Evolutionary conservation across 192 early-diverging fungal genomes (phyloP).

Genomic region (Polychytrium aggregatum): DNA sequence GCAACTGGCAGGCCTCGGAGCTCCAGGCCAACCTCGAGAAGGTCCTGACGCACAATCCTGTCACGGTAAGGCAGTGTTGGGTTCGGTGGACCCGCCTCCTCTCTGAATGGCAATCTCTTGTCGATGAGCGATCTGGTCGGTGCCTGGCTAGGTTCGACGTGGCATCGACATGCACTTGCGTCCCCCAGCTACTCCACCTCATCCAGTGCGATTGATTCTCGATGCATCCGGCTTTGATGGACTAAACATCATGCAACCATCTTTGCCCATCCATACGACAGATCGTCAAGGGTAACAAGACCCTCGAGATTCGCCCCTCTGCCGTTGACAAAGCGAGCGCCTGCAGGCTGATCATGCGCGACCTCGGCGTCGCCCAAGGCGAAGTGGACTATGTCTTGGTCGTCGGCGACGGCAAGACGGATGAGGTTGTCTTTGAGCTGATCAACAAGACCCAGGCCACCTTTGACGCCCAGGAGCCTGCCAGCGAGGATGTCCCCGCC

Average conservation of each 20-base stretch:
- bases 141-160: neutral
- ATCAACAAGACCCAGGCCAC: constrained; percentile 21
- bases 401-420: constrained; percentile 90
- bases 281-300: constrained; percentile 94
- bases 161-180: neutral
- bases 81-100: too few species aligned
- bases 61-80: constrained; percentile 53
- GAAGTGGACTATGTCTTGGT: constrained; percentile 64
- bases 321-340: constrained; percentile 87
- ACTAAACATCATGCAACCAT: neutral
- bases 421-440: constrained; percentile 82
- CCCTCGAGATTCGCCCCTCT: constrained; percentile 88
- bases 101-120: too few species aligned
- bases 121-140: neutral
- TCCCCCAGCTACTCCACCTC: too few species aligned
- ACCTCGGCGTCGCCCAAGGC: constrained; percentile 36
- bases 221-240: too few species aligned
- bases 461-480: too few species aligned
- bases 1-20: constrained; percentile 96
- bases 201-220: too few species aligned
- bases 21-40: constrained; percentile 96
- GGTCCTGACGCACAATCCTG: constrained; percentile 80
- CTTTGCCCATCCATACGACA: constrained; percentile 5
- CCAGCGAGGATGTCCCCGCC: too few species aligned
- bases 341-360: constrained; percentile 74